Percentiles rank a stretch among this genome's conserved stretches.
These are phyloP conservation scores for Saturnispora quitensis DNA, from an alignment of 805 yeast genomes.

Conservation along the genomic window DNA sequence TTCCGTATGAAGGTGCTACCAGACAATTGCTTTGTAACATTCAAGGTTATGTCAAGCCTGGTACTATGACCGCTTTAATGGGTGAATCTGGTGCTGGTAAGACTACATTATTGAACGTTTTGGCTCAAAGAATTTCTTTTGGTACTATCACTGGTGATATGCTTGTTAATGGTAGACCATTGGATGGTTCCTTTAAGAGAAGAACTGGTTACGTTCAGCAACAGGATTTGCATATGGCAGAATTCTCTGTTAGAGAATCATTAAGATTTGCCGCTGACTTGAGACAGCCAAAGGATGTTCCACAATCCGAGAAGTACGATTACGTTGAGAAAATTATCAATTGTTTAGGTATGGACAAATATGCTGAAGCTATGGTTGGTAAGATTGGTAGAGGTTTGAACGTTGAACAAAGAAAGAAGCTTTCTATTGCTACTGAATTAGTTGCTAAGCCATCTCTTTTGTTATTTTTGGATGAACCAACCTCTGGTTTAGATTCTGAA, in stretches of 20 bases:
- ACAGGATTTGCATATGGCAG: conserved; percentile 43
- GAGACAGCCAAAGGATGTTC: conserved; percentile 34
- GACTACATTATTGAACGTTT: conserved; percentile 44
- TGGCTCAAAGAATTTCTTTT: conserved; percentile 42
- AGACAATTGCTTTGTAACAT: conserved; percentile 35
- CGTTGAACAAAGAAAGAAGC: conserved; percentile 45
- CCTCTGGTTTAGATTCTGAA: conserved; percentile 49
- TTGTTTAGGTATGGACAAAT: conserved; percentile 33
- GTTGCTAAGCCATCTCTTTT: conserved; percentile 46
- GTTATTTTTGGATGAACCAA: conserved; percentile 50
- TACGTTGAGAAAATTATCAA: conserved; percentile 35
- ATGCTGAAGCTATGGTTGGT: conserved; percentile 45
- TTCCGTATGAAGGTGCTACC: conserved; percentile 38
- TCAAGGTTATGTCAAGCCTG: conserved; percentile 41
- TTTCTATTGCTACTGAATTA: conserved; percentile 46
- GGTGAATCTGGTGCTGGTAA: conserved; percentile 60
- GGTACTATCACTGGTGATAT: conserved; percentile 50
- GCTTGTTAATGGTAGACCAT: conserved; percentile 43
- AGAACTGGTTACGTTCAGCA: conserved; percentile 49
- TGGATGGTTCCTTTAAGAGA: conserved; percentile 43
- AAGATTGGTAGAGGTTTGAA: conserved; percentile 39
- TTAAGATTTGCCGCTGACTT: conserved; percentile 41
- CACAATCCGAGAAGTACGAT: conserved; percentile 32
- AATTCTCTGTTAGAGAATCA: conserved; percentile 44
- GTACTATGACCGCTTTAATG: conserved; percentile 50